Evolutionary conservation across 2,329 filamentous ascomycete species (phyloP).

Genomic region (Epichloe amarillans): DNA sequence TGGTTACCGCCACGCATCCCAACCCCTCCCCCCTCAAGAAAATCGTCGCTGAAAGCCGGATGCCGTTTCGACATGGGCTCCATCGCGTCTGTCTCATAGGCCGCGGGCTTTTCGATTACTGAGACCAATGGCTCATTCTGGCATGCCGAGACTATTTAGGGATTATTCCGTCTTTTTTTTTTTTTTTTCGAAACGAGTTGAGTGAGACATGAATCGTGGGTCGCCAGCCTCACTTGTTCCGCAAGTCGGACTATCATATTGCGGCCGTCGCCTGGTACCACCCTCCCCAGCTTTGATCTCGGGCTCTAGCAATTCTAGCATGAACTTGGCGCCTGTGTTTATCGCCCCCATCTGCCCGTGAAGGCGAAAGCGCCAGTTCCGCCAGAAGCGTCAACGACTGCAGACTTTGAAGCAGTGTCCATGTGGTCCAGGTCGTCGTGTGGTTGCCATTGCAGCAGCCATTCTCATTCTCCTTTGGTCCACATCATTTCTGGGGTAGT

Average conservation of each 20-base stretch:
- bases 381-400: neutral
- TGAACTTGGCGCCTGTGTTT: neutral
- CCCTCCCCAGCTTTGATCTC: neutral
- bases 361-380: neutral
- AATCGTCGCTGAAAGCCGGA: neutral
- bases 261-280: neutral
- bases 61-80: neutral
- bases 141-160: neutral
- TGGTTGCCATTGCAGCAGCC: neutral
- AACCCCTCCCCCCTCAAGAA: neutral
- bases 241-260: neutral
- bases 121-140: neutral
- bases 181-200: neutral
- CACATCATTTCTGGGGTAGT: neutral
- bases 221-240: neutral
- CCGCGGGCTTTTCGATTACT: neutral
- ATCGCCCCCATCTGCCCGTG: neutral
- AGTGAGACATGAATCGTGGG: neutral
- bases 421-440: neutral
- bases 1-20: conserved; percentile 1
- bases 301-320: neutral
- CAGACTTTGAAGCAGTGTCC: neutral
- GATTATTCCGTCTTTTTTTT: neutral
- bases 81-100: neutral
- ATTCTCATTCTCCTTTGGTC: neutral